A percentile compares a stretch with the other conserved stretches of the same genome.
Evolutionary conservation across 2,329 filamentous ascomycete species (phyloP).

Genomic region (Aspergillus viridinutans): DNA sequence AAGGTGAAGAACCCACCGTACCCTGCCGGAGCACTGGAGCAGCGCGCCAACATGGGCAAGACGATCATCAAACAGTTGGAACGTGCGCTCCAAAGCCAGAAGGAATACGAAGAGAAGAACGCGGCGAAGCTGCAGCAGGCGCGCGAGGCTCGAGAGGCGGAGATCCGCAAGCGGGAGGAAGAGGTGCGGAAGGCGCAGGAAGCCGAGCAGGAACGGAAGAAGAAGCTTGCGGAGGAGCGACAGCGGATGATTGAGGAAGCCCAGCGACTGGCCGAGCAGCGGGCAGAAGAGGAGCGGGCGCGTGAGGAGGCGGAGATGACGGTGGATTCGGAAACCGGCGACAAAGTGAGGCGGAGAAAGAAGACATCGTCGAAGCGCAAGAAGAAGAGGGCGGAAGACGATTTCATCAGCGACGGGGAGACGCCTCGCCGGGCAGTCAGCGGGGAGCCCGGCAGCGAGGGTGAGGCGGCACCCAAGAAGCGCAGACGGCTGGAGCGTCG

Average conservation of each 20-base stretch:
- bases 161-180: conserved; percentile 73
- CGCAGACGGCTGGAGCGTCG: conserved; percentile 58
- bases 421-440: conserved; percentile 23
- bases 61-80: conserved; percentile 91
- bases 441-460: conserved; percentile 32
- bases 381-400: conserved; percentile 52
- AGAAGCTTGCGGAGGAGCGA: conserved; percentile 81
- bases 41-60: conserved; percentile 95
- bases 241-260: conserved; percentile 74
- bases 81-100: conserved; percentile 76
- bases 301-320: conserved; percentile 74
- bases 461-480: conserved; percentile 49
- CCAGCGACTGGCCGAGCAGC: conserved; percentile 65
- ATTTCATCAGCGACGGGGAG: conserved; percentile 29
- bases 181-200: conserved; percentile 65
- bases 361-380: conserved; percentile 48
- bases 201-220: conserved; percentile 67
- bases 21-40: conserved; percentile 83
- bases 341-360: conserved; percentile 75
- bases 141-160: conserved; percentile 72
- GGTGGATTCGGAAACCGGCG: conserved; percentile 75
- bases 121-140: conserved; percentile 81
- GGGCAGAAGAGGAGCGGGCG: conserved; percentile 65
- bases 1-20: conserved; percentile 71
- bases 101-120: conserved; percentile 90